These are phyloP conservation scores for Candida verbasci DNA, from an alignment of 805 yeast species.

Conservation along the genomic window DNA sequence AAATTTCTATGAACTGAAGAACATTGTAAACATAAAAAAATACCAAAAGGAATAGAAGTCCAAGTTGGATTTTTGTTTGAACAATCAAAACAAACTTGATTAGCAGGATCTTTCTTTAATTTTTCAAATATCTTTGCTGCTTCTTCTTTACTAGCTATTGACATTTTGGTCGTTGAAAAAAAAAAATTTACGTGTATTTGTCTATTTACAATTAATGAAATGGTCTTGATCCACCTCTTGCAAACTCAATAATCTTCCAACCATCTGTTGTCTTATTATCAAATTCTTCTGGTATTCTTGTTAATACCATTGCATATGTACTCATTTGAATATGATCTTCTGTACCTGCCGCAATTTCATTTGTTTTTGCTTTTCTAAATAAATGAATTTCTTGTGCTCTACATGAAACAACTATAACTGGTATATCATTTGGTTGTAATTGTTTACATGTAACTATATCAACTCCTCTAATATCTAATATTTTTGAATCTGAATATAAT, in stretches of 20 bases:
- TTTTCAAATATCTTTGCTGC: slow-evolving; percentile 60
- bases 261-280: slow-evolving; percentile 92
- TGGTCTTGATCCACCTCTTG: slow-evolving; percentile 86
- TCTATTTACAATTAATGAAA: slow-evolving; percentile 40
- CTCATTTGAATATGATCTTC: slow-evolving; percentile 89
- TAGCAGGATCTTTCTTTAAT: slow-evolving; percentile 63
- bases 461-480: slow-evolving; percentile 91
- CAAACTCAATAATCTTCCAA: slow-evolving; percentile 93
- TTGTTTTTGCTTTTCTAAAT: slow-evolving; percentile 85
- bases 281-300: slow-evolving; percentile 88
- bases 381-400: slow-evolving; percentile 94
- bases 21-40: slow-evolving; percentile 88
- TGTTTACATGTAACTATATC: slow-evolving; percentile 85
- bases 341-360: slow-evolving; percentile 92
- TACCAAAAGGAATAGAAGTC: slow-evolving; percentile 97
- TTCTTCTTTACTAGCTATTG: slow-evolving; percentile 65
- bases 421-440: slow-evolving; percentile 85
- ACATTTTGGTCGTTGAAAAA: slow-evolving; percentile 19
- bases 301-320: slow-evolving; percentile 94
- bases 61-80: slow-evolving; percentile 93
- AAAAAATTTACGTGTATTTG: background rate
- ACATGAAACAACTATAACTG: slow-evolving; percentile 89
- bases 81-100: slow-evolving; percentile 91
- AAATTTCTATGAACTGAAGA: slow-evolving; percentile 92
- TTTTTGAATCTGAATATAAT: slow-evolving; percentile 82